These are phyloP conservation scores for Hortiboletus flavorubellus DNA, from an alignment of 768 basidiomycete species.

Conservation along the genomic window DNA sequence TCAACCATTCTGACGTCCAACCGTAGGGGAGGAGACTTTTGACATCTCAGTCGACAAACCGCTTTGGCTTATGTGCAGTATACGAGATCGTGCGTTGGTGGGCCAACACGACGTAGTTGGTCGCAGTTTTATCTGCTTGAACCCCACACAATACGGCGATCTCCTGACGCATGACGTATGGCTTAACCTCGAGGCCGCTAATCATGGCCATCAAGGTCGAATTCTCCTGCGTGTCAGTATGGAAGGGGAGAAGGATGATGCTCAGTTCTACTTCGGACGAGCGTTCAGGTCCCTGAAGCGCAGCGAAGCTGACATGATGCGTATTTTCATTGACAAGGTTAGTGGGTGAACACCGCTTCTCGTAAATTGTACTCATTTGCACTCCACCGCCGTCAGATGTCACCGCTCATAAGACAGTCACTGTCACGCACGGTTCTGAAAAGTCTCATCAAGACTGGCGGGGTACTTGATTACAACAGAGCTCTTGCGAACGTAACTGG, in stretches of 20 bases:
- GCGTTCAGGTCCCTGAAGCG: conserved; percentile 92
- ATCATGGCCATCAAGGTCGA: conserved; percentile 55
- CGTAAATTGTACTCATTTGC: neutral
- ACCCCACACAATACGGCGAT: conserved; percentile 85
- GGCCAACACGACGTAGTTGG: conserved; percentile 94
- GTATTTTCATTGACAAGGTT: conserved; percentile 97
- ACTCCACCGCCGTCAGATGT: conserved; percentile 58
- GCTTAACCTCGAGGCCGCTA: conserved; percentile 76
- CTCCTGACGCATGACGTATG: conserved; percentile 88
- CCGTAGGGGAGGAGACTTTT: conserved; percentile 92
- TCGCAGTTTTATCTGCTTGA: conserved; percentile 87
- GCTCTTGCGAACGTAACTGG: conserved; percentile 79
- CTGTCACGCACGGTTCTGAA: conserved; percentile 76
- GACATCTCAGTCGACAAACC: conserved; percentile 91
- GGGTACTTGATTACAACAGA: conserved; percentile 82
- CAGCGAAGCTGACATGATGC: conserved; percentile 92
- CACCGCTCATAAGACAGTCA: conserved; percentile 86
- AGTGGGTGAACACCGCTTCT: neutral
- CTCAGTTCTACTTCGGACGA: conserved; percentile 94
- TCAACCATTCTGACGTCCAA: conserved; percentile 3
- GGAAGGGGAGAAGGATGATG: conserved; percentile 99
- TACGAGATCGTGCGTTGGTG: conserved; percentile 84
- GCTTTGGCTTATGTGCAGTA: conserved; percentile 96
- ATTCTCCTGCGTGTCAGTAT: conserved; percentile 88
- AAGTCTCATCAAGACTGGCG: conserved; percentile 63